A percentile compares a stretch with the other conserved stretches of the same genome.
Evolutionary conservation across 176 grass and related monocot genomes (phyloP).

Genomic region (Rhynchospora breviuscula): DNA sequence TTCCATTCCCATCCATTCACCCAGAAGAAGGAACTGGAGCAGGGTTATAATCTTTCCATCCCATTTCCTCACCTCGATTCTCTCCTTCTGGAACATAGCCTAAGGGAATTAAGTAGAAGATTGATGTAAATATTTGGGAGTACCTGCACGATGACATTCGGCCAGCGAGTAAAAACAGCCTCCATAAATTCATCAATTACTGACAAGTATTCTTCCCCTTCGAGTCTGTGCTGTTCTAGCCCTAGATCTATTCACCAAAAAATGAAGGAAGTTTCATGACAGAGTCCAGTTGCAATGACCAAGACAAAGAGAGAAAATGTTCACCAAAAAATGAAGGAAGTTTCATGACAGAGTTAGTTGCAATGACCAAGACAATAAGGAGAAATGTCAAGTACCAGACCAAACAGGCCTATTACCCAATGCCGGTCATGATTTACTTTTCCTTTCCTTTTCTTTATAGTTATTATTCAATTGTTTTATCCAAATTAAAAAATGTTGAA

Average conservation of each 20-base stretch:
- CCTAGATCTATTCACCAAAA: constrained; percentile 50
- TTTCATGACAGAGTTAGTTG: constrained; percentile 16
- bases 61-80: no score
- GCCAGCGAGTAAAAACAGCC: constrained; percentile 92
- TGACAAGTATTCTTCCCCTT: constrained; percentile 93
- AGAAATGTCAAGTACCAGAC: neutral
- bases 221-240: constrained; percentile 81
- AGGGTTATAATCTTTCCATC: no score
- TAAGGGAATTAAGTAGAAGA: neutral
- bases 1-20: no score
- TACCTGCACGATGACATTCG: constrained; percentile 98
- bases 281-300: constrained; percentile 14
- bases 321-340: neutral
- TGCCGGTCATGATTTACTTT: neutral
- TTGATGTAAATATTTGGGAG: constrained; percentile 9
- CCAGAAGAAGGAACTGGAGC: no score
- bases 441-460: constrained; percentile 6
- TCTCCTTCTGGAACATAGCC: no score
- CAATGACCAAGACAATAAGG: constrained; percentile 15
- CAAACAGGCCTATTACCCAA: neutral
- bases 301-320: no score
- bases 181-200: constrained; percentile 99
- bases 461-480: neutral
- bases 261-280: constrained; percentile 21
- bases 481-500: constrained; percentile 15